phyloP scores from a whole-genome alignment of 163 green algal species.

The Coccomyxa subellipsoidea region DNA sequence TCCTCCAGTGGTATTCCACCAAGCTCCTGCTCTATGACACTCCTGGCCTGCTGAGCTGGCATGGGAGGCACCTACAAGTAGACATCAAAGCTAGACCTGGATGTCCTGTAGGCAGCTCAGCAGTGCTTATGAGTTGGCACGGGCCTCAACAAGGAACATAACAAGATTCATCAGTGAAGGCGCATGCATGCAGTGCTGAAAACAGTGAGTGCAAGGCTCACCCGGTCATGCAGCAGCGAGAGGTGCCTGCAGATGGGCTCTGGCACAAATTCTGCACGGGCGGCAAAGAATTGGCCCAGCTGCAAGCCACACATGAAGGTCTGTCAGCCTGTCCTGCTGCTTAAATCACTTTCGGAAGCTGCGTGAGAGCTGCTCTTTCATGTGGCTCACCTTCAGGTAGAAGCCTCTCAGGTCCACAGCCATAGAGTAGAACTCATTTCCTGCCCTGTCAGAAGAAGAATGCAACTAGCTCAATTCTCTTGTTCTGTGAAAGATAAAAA shows the following conservation, averaged over 20 bases:
- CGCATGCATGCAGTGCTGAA: not conserved
- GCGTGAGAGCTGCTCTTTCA: not conserved
- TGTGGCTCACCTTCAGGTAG: constrained; percentile 76
- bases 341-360: not conserved
- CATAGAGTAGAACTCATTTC: constrained; percentile 75
- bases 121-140: no score
- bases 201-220: constrained; percentile 29
- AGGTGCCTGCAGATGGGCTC: constrained; percentile 78
- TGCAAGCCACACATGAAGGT: constrained; percentile 31
- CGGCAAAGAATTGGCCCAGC: constrained; percentile 86
- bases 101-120: no score
- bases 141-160: no score
- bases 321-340: no score
- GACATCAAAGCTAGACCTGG: not conserved
- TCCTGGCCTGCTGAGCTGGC: constrained; percentile 36
- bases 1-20: constrained; percentile 56
- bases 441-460: constrained; percentile 40
- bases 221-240: constrained; percentile 79
- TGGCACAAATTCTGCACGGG: constrained; percentile 84
- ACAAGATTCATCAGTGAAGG: not conserved
- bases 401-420: constrained; percentile 81
- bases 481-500: not conserved
- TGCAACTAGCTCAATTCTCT: not conserved
- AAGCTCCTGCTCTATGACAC: constrained; percentile 72
- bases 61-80: constrained; percentile 64